Conservation (phyloP, 2,329 filamentous ascomycete species). For the Aureobasidium sp. region DNA sequence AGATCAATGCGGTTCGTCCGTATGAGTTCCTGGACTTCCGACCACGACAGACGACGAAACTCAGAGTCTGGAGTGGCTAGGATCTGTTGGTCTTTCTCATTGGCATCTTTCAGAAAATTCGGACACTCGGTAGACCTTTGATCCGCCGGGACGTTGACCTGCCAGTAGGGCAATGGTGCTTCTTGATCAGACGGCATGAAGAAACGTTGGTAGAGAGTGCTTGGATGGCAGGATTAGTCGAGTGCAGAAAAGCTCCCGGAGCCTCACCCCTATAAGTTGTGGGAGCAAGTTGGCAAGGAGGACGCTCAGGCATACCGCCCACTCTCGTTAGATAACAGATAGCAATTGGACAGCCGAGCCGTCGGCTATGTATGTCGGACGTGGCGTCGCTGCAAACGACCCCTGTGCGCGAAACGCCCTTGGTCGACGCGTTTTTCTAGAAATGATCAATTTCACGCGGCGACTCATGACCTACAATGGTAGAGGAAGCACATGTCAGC, state of each 20-base stretch:
- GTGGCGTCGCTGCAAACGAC: not conserved
- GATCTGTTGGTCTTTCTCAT: slow-evolving; percentile 60
- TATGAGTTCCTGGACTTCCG: slow-evolving; percentile 56
- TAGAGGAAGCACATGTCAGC: not conserved
- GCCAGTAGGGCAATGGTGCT: slow-evolving; percentile 61
- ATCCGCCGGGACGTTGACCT: slow-evolving; percentile 62
- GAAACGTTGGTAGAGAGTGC: no score
- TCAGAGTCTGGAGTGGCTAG: slow-evolving; percentile 61
- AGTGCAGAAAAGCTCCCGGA: not conserved
- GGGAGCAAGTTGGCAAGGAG: not conserved
- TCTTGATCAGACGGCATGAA: not conserved
- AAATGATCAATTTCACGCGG: not conserved
- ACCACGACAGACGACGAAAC: slow-evolving; percentile 61
- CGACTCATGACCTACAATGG: not conserved
- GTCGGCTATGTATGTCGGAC: slow-evolving; percentile 9
- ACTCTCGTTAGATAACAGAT: not conserved
- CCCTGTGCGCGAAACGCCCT: not conserved
- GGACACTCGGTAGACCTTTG: slow-evolving; percentile 62
- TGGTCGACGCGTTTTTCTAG: not conserved
- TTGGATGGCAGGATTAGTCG: not conserved
- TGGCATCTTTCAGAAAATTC: slow-evolving; percentile 55
- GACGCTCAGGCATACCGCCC: not conserved
- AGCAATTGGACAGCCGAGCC: slow-evolving; percentile 3
- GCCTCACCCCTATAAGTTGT: not conserved
- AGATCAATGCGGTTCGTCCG: slow-evolving; percentile 59